phyloP scores from a whole-genome alignment of 768 basidiomycete genomes.

The Hericium rajendrae region DNA sequence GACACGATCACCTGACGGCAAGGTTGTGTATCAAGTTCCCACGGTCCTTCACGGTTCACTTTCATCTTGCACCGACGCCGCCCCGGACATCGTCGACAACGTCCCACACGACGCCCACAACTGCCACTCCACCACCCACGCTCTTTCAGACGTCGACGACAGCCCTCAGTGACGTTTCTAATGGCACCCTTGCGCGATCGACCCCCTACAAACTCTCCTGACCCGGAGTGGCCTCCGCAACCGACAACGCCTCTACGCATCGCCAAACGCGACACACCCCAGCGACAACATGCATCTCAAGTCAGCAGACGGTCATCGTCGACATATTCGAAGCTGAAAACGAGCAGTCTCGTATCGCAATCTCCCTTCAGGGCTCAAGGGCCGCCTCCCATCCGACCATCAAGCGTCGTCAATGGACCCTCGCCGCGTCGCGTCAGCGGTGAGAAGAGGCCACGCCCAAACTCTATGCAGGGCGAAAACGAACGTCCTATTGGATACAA shows the following conservation, averaged over 20 bases:
- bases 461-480: slow-evolving; percentile 66
- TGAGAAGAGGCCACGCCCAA: slow-evolving; percentile 68
- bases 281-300: slow-evolving; percentile 31
- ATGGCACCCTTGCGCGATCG: slow-evolving; percentile 47
- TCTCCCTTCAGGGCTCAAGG: slow-evolving; percentile 75
- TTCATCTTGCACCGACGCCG: neutral
- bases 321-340: slow-evolving; percentile 71
- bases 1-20: slow-evolving; percentile 15
- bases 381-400: slow-evolving; percentile 20
- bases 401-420: slow-evolving; percentile 25
- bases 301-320: slow-evolving; percentile 65
- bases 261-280: slow-evolving; percentile 49
- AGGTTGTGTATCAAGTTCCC: slow-evolving; percentile 4
- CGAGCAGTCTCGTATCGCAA: slow-evolving; percentile 73
- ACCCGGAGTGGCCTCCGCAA: slow-evolving; percentile 60
- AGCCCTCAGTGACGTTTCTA: neutral
- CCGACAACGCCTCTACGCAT: slow-evolving; percentile 59
- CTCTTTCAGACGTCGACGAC: neutral
- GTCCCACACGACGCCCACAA: neutral
- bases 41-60: slow-evolving; percentile 6
- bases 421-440: slow-evolving; percentile 53
- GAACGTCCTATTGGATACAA: slow-evolving; percentile 64
- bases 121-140: too few species aligned
- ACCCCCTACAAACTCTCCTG: slow-evolving; percentile 52
- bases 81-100: slow-evolving; percentile 1